Conservation (phyloP, 2,329 filamentous ascomycete genomes). For the Coniochaeta pulveracea region DNA sequence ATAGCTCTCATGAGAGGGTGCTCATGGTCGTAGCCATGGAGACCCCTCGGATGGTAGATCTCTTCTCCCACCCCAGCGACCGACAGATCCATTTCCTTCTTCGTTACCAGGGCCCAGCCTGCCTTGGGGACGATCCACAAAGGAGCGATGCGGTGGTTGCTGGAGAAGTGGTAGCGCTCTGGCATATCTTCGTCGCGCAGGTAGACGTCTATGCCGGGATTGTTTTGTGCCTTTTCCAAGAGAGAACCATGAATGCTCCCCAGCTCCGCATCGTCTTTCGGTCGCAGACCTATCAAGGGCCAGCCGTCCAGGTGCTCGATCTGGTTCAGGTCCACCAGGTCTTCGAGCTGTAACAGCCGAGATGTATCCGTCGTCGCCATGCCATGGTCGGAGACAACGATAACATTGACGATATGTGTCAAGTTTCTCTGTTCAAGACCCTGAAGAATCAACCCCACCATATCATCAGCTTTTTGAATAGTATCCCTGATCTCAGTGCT, state of each 20-base stretch:
- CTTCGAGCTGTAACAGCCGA: slow-evolving; percentile 79
- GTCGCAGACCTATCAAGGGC: slow-evolving; percentile 82
- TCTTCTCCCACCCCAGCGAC: slow-evolving; percentile 51
- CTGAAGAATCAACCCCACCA: slow-evolving; percentile 66
- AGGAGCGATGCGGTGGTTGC: slow-evolving; percentile 82
- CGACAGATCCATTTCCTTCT: slow-evolving; percentile 64
- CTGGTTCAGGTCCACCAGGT: slow-evolving; percentile 66
- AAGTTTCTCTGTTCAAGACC: slow-evolving; percentile 75
- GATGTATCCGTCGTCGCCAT: slow-evolving; percentile 87
- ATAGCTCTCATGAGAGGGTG: slow-evolving; percentile 94
- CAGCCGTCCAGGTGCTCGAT: slow-evolving; percentile 86
- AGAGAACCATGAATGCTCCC: slow-evolving; percentile 54
- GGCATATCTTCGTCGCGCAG: slow-evolving; percentile 84
- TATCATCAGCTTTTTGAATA: slow-evolving; percentile 68
- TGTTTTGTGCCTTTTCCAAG: slow-evolving; percentile 41
- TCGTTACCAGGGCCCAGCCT: slow-evolving; percentile 83
- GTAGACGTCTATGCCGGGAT: slow-evolving; percentile 75
- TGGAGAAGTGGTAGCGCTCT: slow-evolving; percentile 78
- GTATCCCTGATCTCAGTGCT: slow-evolving; percentile 79
- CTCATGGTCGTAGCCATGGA: slow-evolving; percentile 93
- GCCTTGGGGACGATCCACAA: slow-evolving; percentile 89
- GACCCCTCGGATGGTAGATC: slow-evolving; percentile 67
- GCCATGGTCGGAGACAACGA: slow-evolving; percentile 95
- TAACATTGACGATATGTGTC: slow-evolving; percentile 80
- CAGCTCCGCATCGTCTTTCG: slow-evolving; percentile 58